Conservation (phyloP, 2,329 filamentous ascomycete species). For the Sphaerulina vaccinii region DNA sequence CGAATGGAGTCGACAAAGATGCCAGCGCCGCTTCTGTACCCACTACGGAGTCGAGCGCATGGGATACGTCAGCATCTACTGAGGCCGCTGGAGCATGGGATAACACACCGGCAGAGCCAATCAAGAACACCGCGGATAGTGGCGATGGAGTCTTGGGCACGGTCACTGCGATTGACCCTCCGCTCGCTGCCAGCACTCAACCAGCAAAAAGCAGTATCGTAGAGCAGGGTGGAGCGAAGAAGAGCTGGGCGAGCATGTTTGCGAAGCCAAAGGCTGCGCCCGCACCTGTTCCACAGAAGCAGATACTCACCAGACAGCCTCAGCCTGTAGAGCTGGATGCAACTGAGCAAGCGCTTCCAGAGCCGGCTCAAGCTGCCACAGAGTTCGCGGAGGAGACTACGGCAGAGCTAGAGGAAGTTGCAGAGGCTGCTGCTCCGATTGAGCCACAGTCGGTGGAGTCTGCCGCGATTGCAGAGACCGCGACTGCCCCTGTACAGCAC, state of each 20-base stretch:
- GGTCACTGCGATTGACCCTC: constrained; percentile 30
- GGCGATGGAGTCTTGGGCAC: constrained; percentile 47
- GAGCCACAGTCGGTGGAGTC: constrained; percentile 6
- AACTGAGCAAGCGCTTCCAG: constrained; percentile 30
- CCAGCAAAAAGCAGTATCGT: constrained; percentile 36
- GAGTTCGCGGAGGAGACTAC: constrained; percentile 16
- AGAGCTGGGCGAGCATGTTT: constrained; percentile 57
- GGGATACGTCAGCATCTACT: constrained; percentile 51
- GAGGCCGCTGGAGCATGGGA: constrained; percentile 29
- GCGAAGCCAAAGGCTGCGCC: constrained; percentile 50
- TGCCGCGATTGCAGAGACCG: constrained; percentile 24
- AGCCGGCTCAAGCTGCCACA: constrained; percentile 15
- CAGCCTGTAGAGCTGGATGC: constrained; percentile 36
- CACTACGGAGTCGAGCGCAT: constrained; percentile 67
- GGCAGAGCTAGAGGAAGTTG: constrained; percentile 22
- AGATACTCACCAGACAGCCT: constrained; percentile 24
- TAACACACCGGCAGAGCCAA: constrained; percentile 16
- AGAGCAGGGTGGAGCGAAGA: constrained; percentile 44
- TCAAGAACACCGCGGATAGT: constrained; percentile 25
- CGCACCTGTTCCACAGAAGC: constrained; percentile 43
- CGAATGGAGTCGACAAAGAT: constrained; percentile 62
- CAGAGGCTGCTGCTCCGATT: constrained; percentile 36
- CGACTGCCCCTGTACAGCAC: constrained; percentile 28
- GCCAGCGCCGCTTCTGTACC: constrained; percentile 59
- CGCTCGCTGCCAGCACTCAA: constrained; percentile 36